phyloP scores from a whole-genome alignment of 208 protist species.

The Phytomonas francai region DNA sequence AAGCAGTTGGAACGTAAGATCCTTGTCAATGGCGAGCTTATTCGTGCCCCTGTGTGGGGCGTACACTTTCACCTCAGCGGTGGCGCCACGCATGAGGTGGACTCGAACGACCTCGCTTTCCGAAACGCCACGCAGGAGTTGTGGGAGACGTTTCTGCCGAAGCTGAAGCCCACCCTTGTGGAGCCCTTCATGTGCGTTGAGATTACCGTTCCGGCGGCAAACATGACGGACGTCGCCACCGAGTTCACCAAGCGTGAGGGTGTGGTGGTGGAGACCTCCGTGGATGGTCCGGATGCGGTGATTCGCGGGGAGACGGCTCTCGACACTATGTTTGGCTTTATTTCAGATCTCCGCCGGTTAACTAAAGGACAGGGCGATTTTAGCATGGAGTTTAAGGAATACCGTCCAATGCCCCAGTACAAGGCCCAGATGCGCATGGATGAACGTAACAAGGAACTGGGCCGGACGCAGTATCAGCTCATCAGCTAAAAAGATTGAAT shows the following conservation, averaged over 20 bases:
- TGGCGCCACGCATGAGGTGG: constrained; percentile 96
- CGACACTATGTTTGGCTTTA: constrained; percentile 92
- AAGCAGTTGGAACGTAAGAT: constrained; percentile 90
- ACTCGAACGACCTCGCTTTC: constrained; percentile 98
- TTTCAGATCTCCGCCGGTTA: constrained; percentile 85
- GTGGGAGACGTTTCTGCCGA: constrained; percentile 89
- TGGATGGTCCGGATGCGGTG: constrained; percentile 74
- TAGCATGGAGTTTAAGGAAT: constrained; percentile 91
- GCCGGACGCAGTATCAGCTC: constrained; percentile 66
- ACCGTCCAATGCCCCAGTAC: constrained; percentile 83
- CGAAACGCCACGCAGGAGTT: constrained; percentile 91
- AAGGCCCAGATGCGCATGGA: constrained; percentile 88
- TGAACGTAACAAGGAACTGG: constrained; percentile 82
- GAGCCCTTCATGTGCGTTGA: constrained; percentile 97
- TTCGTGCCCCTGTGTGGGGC: constrained; percentile 93
- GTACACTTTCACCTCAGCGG: constrained; percentile 94
- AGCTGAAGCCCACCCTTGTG: constrained; percentile 90
- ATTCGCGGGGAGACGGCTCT: constrained; percentile 87
- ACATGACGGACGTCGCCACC: constrained; percentile 83
- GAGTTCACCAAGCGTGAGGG: constrained; percentile 87
- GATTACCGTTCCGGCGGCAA: constrained; percentile 78
- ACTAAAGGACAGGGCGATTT: constrained; percentile 91
- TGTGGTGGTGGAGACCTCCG: constrained; percentile 76
- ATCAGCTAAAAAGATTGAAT: constrained; percentile 20
- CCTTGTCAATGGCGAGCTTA: constrained; percentile 91